Conservation (phyloP, 2,329 filamentous ascomycete species). For the Apiospora sp. region DNA sequence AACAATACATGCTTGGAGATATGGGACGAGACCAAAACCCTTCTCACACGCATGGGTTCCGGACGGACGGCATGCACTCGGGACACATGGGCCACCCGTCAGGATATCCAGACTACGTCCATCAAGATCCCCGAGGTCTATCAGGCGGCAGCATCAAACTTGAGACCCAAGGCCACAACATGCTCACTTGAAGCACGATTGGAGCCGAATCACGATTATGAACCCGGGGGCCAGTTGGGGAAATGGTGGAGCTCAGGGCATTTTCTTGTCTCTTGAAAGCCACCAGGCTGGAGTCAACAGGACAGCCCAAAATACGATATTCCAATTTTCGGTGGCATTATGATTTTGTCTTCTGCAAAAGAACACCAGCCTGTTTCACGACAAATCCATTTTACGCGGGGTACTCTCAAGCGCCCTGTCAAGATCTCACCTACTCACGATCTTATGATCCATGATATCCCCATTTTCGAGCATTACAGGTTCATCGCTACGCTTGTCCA, state of each 20-base stretch:
- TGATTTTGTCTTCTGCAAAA: neutral
- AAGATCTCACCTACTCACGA: neutral
- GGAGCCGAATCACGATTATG: neutral
- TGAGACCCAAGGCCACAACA: conserved; percentile 14
- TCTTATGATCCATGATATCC: conserved; percentile 20
- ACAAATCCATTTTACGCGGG: neutral
- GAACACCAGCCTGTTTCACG: conserved; percentile 10
- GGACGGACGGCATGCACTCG: neutral
- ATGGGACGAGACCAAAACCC: conserved; percentile 18
- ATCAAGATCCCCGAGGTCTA: conserved; percentile 3
- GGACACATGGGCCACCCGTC: conserved; percentile 5
- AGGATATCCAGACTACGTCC: conserved; percentile 22
- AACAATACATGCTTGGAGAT: conserved; percentile 15
- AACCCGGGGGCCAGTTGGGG: neutral
- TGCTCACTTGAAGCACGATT: neutral
- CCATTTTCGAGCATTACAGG: conserved; percentile 10
- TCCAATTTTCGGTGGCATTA: neutral
- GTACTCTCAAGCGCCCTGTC: neutral
- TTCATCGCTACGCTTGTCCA: neutral
- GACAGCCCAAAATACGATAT: neutral
- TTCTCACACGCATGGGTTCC: neutral
- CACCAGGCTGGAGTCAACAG: neutral
- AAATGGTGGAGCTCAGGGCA: neutral
- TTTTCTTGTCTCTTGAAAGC: neutral
- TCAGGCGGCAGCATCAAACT: conserved; percentile 14